These are phyloP conservation scores for Trichophyton benhamiae DNA, from an alignment of 2,329 filamentous ascomycete species.

Conservation along the genomic window DNA sequence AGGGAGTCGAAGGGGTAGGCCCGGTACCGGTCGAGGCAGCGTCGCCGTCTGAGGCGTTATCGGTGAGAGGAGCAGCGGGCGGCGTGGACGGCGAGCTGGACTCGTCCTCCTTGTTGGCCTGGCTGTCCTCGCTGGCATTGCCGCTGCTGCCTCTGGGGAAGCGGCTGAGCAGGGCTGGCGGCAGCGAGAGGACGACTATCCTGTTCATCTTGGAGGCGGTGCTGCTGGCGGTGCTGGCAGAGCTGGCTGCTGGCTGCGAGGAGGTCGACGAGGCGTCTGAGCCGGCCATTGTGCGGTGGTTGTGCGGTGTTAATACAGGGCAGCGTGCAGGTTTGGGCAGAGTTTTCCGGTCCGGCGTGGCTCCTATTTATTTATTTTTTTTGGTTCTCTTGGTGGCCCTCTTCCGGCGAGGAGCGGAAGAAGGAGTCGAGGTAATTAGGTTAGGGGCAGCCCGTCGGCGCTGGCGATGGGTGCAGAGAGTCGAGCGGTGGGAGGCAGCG, in stretches of 20 bases:
- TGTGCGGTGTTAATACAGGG: too few relatives aligned
- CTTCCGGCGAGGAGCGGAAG: background rate
- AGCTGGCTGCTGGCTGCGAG: conserved; percentile 15
- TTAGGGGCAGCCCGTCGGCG: background rate
- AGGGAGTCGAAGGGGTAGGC: conserved; percentile 24
- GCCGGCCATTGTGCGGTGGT: background rate
- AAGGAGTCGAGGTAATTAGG: background rate
- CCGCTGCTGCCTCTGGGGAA: conserved; percentile 19
- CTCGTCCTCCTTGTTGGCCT: conserved; percentile 21
- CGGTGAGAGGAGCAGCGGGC: conserved; percentile 19
- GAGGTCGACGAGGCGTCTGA: background rate
- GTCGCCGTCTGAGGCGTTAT: conserved; percentile 27
- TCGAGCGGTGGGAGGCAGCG: background rate
- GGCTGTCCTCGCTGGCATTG: conserved; percentile 10
- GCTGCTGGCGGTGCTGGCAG: conserved; percentile 13
- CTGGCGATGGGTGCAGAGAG: background rate
- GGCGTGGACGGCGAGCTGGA: conserved; percentile 25
- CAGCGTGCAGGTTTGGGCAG: too few relatives aligned
- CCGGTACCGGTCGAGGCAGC: conserved; percentile 27
- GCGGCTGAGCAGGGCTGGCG: conserved; percentile 25
- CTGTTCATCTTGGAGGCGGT: conserved; percentile 13
- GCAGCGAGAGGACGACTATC: conserved; percentile 30
- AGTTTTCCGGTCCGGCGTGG: background rate
- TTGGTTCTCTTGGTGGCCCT: background rate
- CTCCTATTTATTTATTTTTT: background rate